These are phyloP conservation scores for Colletotrichum sp. DNA, from an alignment of 2,329 filamentous ascomycete genomes.

Conservation along the genomic window DNA sequence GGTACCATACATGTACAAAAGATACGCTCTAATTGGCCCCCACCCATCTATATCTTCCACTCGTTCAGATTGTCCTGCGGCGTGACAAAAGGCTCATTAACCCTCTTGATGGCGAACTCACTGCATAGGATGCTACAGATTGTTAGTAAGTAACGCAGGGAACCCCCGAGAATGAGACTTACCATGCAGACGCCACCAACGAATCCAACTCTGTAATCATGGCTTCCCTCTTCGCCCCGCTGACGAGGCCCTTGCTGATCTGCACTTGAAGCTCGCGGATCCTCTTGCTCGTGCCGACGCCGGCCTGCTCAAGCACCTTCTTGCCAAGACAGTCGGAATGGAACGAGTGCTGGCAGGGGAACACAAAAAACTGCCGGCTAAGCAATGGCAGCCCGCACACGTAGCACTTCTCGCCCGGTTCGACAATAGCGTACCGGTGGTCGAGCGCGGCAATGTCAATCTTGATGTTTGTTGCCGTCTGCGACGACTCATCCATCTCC, in stretches of 20 bases:
- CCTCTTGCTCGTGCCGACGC: slow-evolving; percentile 74
- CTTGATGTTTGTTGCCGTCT: slow-evolving; percentile 90
- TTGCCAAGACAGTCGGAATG: slow-evolving; percentile 92
- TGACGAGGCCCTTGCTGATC: slow-evolving; percentile 76
- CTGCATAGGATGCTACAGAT: slow-evolving; percentile 81
- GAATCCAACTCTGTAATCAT: slow-evolving; percentile 89
- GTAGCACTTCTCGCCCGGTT: slow-evolving; percentile 94
- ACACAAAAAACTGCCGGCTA: slow-evolving; percentile 95
- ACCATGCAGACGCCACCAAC: slow-evolving; percentile 91
- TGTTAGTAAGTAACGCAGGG: slow-evolving; percentile 22
- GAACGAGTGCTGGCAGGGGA: slow-evolving; percentile 97
- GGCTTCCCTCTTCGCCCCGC: slow-evolving; percentile 75
- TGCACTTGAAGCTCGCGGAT: slow-evolving; percentile 87
- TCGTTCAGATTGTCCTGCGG: slow-evolving; percentile 75
- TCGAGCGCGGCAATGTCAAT: slow-evolving; percentile 86
- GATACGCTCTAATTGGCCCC: background rate
- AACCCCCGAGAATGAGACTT: slow-evolving; percentile 32
- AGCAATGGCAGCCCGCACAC: slow-evolving; percentile 85
- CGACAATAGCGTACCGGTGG: slow-evolving; percentile 91
- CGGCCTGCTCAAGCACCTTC: slow-evolving; percentile 82
- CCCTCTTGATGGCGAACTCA: slow-evolving; percentile 91
- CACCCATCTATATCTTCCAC: slow-evolving; percentile 68
- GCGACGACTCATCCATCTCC: slow-evolving; percentile 94
- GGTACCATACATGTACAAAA: slow-evolving; percentile 6
- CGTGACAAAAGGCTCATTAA: slow-evolving; percentile 90